Conservation (phyloP, 805 yeast genomes). For the Wickerhamia fluorescens region DNA sequence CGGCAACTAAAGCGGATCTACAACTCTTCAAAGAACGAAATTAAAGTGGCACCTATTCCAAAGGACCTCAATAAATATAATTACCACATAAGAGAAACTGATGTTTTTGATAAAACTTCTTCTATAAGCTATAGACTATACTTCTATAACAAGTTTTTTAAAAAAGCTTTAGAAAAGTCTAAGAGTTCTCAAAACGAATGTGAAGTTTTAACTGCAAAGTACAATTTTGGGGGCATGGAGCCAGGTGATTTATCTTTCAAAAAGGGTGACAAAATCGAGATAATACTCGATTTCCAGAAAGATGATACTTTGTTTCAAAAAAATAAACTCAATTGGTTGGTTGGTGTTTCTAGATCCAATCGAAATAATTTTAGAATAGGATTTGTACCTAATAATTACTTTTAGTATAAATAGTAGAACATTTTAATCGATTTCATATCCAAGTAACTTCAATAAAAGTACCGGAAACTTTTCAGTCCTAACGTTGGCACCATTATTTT, state of each 20-base stretch:
- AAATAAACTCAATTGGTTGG: constrained; percentile 24
- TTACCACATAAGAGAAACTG: constrained; percentile 2
- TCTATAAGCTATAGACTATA: constrained; percentile 21
- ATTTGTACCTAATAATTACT: constrained; percentile 23
- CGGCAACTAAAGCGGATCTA: constrained; percentile 20
- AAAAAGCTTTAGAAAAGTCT: constrained; percentile 8
- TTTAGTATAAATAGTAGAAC: constrained; percentile 3
- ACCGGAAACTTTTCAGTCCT: constrained; percentile 34
- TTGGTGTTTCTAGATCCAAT: constrained; percentile 18
- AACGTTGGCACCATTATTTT: constrained; percentile 45
- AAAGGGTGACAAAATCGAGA: constrained; percentile 26
- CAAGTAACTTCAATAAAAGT: constrained; percentile 31
- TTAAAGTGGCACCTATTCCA: constrained; percentile 22
- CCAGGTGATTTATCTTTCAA: constrained; percentile 33
- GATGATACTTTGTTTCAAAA: constrained; percentile 13
- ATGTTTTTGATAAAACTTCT: constrained; percentile 11
- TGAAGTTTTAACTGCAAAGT: constrained; percentile 9
- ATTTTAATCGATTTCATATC: constrained; percentile 31
- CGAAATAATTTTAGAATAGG: constrained; percentile 22
- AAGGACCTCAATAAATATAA: constrained; percentile 1
- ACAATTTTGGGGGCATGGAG: constrained; percentile 23
- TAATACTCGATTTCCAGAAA: constrained; percentile 25
- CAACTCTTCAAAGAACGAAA: constrained; percentile 28
- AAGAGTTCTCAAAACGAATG: constrained; percentile 2
- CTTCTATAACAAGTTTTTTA: constrained; percentile 17